Evolutionary conservation across 192 early-diverging fungal genomes (phyloP), one percentile per base, ranked within the genome.

Genomic region (Entrophospora sp.): DNA sequence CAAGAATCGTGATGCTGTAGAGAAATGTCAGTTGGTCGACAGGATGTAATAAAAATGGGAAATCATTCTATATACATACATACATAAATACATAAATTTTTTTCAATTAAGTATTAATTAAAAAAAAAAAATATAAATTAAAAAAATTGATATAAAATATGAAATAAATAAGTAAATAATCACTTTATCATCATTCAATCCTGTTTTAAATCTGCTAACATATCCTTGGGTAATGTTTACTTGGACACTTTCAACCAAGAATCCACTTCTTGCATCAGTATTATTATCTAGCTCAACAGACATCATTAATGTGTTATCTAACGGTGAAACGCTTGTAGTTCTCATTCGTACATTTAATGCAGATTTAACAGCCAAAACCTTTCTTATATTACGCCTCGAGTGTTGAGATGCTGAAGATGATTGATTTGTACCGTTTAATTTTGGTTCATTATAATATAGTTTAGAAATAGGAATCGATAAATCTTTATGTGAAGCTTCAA

Each of bases 251-350:
- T 76, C 69, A 9, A 78, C 68, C 30, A 69, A 59, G 67, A 84
- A 84, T 34, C 74, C 71, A 49, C 73, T 75, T n/a, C 77, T 77
- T 12, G 74, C 73, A 25, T 77, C 79, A 4, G 68, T 73, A 24
- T 81, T 78, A 59, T 84, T 84, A 62, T 84, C 83, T 13, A 84
- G 57, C 44, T 84, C 83, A 9, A 84, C 79, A 0, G 83, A 84
- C 83, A 84, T 84, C 77, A 82, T 84, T 36, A 84, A 65, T 7
- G 72, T 74, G 46, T 82, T 80, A 34, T 84, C 83, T 31, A 73
- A 74, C 10, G 79, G 74, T 5, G 80, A 82, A 3, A 77, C 80
- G 30, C 78, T 77, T 7, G 83, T 84, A 1, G 83, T 81, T n/a
- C 80, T 52, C 80, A 84, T 84, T 53, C 79, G 72, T 4, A 84